These are phyloP conservation scores for Cyclostephanos invisitatus DNA, from an alignment of 108 stramenopile genomes.

Conservation along the genomic window DNA sequence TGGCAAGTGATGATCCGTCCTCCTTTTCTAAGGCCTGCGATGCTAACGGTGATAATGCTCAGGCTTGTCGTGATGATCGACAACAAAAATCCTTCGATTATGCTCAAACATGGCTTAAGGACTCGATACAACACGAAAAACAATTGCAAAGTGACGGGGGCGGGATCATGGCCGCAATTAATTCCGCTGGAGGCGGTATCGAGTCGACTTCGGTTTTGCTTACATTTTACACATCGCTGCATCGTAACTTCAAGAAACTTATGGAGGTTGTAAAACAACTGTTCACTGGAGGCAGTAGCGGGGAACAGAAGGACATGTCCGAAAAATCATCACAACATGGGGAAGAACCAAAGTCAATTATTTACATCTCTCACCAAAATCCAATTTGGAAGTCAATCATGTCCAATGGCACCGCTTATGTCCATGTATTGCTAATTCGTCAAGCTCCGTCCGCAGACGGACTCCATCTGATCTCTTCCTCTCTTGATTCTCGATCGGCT, in stretches of 20 bases:
- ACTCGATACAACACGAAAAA: constrained; percentile 54
- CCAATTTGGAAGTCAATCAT: constrained; percentile 68
- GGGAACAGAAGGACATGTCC: background rate
- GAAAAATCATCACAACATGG: constrained; percentile 17
- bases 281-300: constrained; percentile 5
- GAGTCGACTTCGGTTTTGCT: constrained; percentile 80
- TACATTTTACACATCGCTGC: constrained; percentile 54
- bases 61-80: constrained; percentile 19
- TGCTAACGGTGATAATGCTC: constrained; percentile 10
- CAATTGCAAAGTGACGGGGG: constrained; percentile 58
- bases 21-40: constrained; percentile 40
- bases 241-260: constrained; percentile 20
- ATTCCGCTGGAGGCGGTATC: constrained; percentile 83
- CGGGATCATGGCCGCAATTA: constrained; percentile 71
- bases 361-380: constrained; percentile 53
- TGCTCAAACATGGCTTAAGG: constrained; percentile 71
- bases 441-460: constrained; percentile 29
- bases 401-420: constrained; percentile 68
- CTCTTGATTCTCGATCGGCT: constrained; percentile 30
- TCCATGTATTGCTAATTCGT: constrained; percentile 67
- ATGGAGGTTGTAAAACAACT: constrained; percentile 8
- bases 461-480: constrained; percentile 31
- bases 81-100: constrained; percentile 47
- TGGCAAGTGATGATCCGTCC: constrained; percentile 53
- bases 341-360: constrained; percentile 47